Base-by-base conservation (phyloP, 75 land plant species). In the Adiantum capillusveneris region DNA sequence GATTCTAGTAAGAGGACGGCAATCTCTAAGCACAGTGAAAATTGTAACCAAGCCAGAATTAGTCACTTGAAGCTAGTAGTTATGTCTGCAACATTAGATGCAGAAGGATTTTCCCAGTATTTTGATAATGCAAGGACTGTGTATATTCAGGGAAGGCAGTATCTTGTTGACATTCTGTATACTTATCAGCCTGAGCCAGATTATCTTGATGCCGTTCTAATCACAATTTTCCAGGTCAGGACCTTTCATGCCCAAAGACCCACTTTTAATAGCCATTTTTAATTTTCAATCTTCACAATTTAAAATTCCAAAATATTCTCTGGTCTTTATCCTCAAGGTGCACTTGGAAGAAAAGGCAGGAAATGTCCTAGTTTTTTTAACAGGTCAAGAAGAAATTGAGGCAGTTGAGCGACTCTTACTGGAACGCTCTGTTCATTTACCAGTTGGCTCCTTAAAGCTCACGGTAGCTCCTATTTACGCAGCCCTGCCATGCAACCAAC, bases 381-480 rank as follows among this genome's bases (percentile, higher is more conserved):
- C 99, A 56, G 99, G 99, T 22, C 97, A 90, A 62, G 72, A 81
- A 53, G 99, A 95, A 72, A 96, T 95, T 62, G 98, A 94, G 71
- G 63, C 83, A 29, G 88, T n/a, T n/a, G n/a, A n/a, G n/a, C n/a
- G n/a, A n/a, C n/a, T n/a, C n/a, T n/a, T n/a, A n/a, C n/a, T n/a
- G n/a, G n/a, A n/a, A n/a, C n/a, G n/a, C n/a, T n/a, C n/a, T n/a
- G n/a, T n/a, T n/a, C n/a, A n/a, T n/a, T n/a, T n/a, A n/a, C n/a
- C n/a, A n/a, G n/a, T n/a, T n/a, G n/a, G n/a, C n/a, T n/a, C n/a
- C n/a, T n/a, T n/a, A n/a, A n/a, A n/a, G n/a, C n/a, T n/a, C n/a
- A n/a, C n/a, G n/a, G n/a, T n/a, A n/a, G n/a, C n/a, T n/a, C n/a
- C n/a, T n/a, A n/a, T n/a, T n/a, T n/a, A n/a, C n/a, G n/a, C n/a